A percentile compares a stretch with the other conserved stretches of the same genome.
Evolutionary conservation across 2,329 filamentous ascomycete species (phyloP).

Genomic region (Colletotrichum sublineola): DNA sequence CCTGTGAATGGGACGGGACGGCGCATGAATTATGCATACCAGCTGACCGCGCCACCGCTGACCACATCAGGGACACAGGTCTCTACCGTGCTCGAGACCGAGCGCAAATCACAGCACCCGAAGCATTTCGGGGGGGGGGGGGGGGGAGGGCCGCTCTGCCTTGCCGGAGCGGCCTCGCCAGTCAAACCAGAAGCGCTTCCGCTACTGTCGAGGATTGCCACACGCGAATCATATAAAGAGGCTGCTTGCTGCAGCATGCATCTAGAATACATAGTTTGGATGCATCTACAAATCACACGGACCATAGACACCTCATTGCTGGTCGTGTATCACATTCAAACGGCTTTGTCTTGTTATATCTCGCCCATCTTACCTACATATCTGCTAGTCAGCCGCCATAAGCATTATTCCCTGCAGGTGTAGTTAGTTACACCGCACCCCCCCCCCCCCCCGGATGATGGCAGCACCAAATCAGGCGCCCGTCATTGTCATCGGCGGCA

Average conservation of each 20-base stretch:
- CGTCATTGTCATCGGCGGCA: constrained; percentile 56
- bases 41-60: background rate
- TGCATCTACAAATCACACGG: background rate
- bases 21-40: background rate
- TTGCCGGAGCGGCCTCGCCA: background rate
- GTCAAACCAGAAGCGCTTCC: background rate
- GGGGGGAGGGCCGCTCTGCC: background rate
- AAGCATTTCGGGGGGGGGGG: background rate
- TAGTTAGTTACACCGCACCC: background rate
- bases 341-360: background rate
- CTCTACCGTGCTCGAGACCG: constrained; percentile 10
- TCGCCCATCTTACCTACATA: background rate
- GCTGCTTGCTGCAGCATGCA: background rate
- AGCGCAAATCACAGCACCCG: background rate
- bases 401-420: too few species aligned
- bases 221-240: background rate
- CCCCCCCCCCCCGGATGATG: background rate
- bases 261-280: background rate
- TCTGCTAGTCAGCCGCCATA: too few species aligned
- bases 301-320: background rate
- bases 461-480: constrained; percentile 6
- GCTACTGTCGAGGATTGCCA: background rate
- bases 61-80: background rate
- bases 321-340: background rate
- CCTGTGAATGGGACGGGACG: background rate